Percentiles rank a stretch among this genome's conserved stretches.
These are phyloP conservation scores for Rhynchosporium agropyri DNA, from an alignment of 2,329 filamentous ascomycete genomes.

Conservation along the genomic window DNA sequence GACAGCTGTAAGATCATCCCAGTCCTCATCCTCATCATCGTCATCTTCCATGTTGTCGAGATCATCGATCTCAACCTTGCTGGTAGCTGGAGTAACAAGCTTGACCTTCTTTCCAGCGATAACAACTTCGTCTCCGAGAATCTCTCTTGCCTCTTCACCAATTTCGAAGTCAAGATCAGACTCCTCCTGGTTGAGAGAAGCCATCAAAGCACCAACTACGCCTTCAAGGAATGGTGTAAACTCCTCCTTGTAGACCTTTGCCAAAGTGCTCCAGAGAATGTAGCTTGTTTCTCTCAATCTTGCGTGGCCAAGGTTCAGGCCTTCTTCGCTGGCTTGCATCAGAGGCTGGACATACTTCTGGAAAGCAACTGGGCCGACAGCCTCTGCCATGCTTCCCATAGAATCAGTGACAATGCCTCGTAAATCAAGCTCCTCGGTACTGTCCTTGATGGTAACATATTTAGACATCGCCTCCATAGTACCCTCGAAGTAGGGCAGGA, in stretches of 20 bases:
- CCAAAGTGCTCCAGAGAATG: slow-evolving; percentile 92
- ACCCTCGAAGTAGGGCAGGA: slow-evolving; percentile 87
- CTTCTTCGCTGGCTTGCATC: slow-evolving; percentile 92
- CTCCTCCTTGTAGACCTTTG: slow-evolving; percentile 87
- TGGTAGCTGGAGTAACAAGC: slow-evolving; percentile 57
- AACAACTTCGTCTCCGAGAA: slow-evolving; percentile 75
- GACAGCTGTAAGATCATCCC: slow-evolving; percentile 81
- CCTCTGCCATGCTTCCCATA: slow-evolving; percentile 87
- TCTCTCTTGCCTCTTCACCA: slow-evolving; percentile 71
- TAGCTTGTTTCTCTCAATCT: slow-evolving; percentile 94
- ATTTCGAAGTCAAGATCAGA: slow-evolving; percentile 76
- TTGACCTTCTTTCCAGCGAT: slow-evolving; percentile 85
- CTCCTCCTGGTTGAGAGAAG: slow-evolving; percentile 87
- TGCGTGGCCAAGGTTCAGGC: slow-evolving; percentile 83
- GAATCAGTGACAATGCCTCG: slow-evolving; percentile 89
- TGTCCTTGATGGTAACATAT: slow-evolving; percentile 84
- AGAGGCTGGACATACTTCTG: slow-evolving; percentile 88
- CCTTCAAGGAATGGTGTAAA: slow-evolving; percentile 78
- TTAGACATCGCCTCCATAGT: slow-evolving; percentile 88
- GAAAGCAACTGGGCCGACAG: slow-evolving; percentile 84
- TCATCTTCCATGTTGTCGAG: slow-evolving; percentile 65
- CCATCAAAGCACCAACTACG: slow-evolving; percentile 78
- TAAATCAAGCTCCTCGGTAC: slow-evolving; percentile 85
- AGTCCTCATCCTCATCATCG: slow-evolving; percentile 79
- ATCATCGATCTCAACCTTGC: slow-evolving; percentile 62